These are phyloP conservation scores for Trametes sp. DNA, from an alignment of 1,284 basidiomycete species.

Conservation along the genomic window DNA sequence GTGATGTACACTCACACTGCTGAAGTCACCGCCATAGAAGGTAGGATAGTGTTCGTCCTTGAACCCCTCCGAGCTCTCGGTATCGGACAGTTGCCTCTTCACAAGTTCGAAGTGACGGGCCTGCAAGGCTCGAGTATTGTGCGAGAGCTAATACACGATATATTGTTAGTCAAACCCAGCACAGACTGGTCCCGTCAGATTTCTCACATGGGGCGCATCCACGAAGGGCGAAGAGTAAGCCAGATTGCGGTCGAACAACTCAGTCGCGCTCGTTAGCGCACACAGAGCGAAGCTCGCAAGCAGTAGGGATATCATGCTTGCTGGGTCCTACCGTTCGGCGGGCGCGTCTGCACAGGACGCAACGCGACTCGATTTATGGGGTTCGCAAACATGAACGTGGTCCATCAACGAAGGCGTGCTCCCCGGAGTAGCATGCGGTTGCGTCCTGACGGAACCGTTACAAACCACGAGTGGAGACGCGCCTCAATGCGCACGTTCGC, in stretches of 20 bases:
- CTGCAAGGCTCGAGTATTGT: slow-evolving; percentile 49
- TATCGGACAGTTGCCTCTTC: slow-evolving; percentile 46
- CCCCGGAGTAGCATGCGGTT: neutral
- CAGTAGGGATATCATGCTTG: slow-evolving; percentile 20
- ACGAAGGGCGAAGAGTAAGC: slow-evolving; percentile 58
- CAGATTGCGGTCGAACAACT: slow-evolving; percentile 53
- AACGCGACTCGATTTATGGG: slow-evolving; percentile 6
- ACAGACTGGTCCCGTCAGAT: no score
- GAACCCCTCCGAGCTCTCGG: slow-evolving; percentile 47
- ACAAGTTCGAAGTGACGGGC: slow-evolving; percentile 47
- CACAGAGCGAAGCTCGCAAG: slow-evolving; percentile 18
- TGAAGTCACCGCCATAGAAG: slow-evolving; percentile 61
- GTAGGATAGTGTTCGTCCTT: slow-evolving; percentile 61
- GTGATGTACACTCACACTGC: slow-evolving; percentile 50
- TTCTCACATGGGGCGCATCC: slow-evolving; percentile 49
- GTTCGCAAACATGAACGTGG: slow-evolving; percentile 7
- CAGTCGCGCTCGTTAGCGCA: slow-evolving; percentile 37
- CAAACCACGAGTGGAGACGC: neutral
- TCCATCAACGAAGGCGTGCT: neutral
- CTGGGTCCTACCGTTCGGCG: neutral
- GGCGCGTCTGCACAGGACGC: neutral
- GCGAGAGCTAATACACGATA: slow-evolving; percentile 46
- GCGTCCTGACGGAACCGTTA: neutral
- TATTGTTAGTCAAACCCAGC: no score
- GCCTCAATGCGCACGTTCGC: slow-evolving; percentile 19